Base-by-base conservation (phyloP, 2,329 filamentous ascomycete genomes). In the Acrocalymma vagum region DNA sequence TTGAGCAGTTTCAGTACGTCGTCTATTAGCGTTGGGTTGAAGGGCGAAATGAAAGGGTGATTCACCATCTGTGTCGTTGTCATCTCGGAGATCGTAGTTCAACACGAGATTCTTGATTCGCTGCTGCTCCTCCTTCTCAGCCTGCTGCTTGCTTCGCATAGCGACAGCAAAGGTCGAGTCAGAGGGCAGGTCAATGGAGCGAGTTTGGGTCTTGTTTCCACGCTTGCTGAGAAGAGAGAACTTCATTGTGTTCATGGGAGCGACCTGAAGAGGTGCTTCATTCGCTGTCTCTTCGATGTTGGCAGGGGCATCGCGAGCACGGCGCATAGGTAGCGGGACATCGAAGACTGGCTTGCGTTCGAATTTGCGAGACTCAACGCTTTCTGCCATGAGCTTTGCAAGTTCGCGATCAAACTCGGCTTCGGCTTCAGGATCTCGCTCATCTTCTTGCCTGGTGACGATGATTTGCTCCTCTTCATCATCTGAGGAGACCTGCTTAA, bases 341-440 rank as follows among this genome's bases (percentile, higher is more conserved):
- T 99, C 95, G 62, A 99, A 96, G 35, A 94, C 81, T 18, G 89
- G 85, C 72, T 96, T 96, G 48, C 94, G 88, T 63, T 99, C 94
- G 56, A 96, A 95, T 61, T 96, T 96, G 58, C 94, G 85, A 4
- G 93, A 95, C 56, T 99, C 94, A 60, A 96, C 76, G 73, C 93
- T 96, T 70, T 99, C 94, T 34, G 92, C 83, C 93, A 99, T 97
- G 83, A 99, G 88, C 71, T 95, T 96, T 24, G 94, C 92, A 69
- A 96, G 94, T 71, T 97, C 94, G 58, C 93, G 89, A 65, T 99
- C 95, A 66, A 99, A 99, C 27, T 99, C 94, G 6, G 93, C 94
- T 63, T 99, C 94, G 26, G 87, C 90, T 72, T 96, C 92, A 0
- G 93, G 92, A 54, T 99, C 92, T 41, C 92, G 81, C 58, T 93